Percentiles rank a stretch among this genome's conserved stretches.
Conservation (phyloP, 2,329 filamentous ascomycete species). For the Cladosporium sp. region DNA sequence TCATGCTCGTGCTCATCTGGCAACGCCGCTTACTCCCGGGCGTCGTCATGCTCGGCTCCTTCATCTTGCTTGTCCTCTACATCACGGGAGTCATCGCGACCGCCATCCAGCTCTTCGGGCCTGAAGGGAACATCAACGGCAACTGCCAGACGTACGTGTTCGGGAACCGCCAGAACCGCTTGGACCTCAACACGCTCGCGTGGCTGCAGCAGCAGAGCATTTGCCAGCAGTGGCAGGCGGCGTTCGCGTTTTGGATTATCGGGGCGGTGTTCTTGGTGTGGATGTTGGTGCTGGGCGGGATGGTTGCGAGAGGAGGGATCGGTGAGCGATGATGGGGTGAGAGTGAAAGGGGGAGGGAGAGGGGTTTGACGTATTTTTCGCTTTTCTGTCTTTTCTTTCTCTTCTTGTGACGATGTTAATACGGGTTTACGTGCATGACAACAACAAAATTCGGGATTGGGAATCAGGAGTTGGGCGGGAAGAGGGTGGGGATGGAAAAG, state of each 20-base stretch:
- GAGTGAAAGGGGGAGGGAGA: not conserved
- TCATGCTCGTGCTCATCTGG: constrained; percentile 51
- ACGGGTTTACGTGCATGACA: constrained; percentile 3
- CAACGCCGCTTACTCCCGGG: constrained; percentile 53
- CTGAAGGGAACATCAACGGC: constrained; percentile 49
- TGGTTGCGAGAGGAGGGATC: constrained; percentile 26
- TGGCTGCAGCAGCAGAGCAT: constrained; percentile 59
- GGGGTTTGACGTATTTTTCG: not conserved
- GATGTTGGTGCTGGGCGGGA: constrained; percentile 55
- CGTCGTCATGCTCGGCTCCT: constrained; percentile 53
- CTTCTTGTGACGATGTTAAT: not conserved
- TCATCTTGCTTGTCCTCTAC: constrained; percentile 57
- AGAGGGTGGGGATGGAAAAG: not conserved
- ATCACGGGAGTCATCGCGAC: constrained; percentile 58
- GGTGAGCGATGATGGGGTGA: constrained; percentile 14
- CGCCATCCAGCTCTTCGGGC: constrained; percentile 54
- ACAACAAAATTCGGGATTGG: not conserved
- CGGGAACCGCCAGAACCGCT: constrained; percentile 39
- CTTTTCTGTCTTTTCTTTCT: not conserved
- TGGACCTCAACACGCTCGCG: constrained; percentile 51
- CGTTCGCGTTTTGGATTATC: constrained; percentile 58
- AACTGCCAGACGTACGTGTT: constrained; percentile 56
- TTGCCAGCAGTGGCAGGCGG: constrained; percentile 58
- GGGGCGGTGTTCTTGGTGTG: constrained; percentile 58
- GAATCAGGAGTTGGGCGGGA: not conserved